phyloP scores from a whole-genome alignment of 2,329 filamentous ascomycete species.

The Colletotrichum tropicale region DNA sequence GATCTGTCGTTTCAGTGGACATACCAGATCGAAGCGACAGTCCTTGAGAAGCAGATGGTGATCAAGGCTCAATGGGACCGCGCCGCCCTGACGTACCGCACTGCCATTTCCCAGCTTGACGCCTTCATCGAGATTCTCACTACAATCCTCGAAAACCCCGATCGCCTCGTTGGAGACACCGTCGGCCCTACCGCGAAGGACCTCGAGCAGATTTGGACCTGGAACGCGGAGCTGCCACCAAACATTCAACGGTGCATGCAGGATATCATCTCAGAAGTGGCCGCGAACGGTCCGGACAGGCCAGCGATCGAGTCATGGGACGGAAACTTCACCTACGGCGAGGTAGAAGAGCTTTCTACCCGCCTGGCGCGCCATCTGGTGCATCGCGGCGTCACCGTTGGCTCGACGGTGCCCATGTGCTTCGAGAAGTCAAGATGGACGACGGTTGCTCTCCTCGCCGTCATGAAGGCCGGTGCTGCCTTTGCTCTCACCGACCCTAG shows the following conservation, averaged over 20 bases:
- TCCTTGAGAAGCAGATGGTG: constrained; percentile 13
- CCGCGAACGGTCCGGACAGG: constrained; percentile 37
- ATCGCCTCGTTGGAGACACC: constrained; percentile 12
- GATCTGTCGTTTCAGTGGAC: constrained; percentile 23
- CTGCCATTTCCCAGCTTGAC: constrained; percentile 21
- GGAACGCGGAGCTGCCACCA: constrained; percentile 47
- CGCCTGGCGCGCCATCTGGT: constrained; percentile 43
- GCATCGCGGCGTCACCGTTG: constrained; percentile 37
- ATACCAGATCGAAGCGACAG: constrained; percentile 22
- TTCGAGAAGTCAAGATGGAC: constrained; percentile 56
- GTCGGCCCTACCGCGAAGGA: constrained; percentile 34
- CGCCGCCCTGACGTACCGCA: constrained; percentile 15
- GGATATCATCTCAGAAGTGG: constrained; percentile 46
- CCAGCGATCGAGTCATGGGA: constrained; percentile 56
- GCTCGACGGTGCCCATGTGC: constrained; percentile 52
- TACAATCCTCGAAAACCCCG: constrained; percentile 18
- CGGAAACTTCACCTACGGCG: constrained; percentile 48
- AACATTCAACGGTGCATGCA: constrained; percentile 49
- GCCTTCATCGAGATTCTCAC: constrained; percentile 24
- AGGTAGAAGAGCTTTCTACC: constrained; percentile 47
- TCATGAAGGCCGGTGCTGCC: constrained; percentile 54
- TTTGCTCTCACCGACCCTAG: constrained; percentile 53
- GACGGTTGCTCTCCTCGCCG: constrained; percentile 46
- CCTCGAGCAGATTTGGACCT: constrained; percentile 48
- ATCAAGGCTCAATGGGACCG: constrained; percentile 24